Evolutionary conservation across 2,329 filamentous ascomycete genomes (phyloP).

Genomic region (Penicillium italicum): DNA sequence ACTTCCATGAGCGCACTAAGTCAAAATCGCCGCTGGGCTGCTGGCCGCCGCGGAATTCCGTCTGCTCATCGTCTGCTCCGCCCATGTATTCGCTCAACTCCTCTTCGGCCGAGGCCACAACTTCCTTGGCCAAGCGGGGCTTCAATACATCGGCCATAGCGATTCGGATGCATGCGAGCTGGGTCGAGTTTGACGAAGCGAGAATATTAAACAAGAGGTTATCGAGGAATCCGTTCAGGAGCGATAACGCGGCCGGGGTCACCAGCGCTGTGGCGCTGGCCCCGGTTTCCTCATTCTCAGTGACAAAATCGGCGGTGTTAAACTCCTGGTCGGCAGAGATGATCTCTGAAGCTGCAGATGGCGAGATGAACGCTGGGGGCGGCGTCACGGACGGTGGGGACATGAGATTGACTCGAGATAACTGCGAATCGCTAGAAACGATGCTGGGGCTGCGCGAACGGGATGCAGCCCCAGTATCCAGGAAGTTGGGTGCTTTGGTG

Average conservation of each 20-base stretch:
- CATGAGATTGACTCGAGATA: conserved; percentile 45
- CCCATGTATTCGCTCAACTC: conserved; percentile 86
- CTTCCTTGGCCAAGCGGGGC: conserved; percentile 79
- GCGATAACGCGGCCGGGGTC: conserved; percentile 65
- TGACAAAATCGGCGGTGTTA: conserved; percentile 65
- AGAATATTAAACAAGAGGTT: conserved; percentile 89
- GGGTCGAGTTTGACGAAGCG: conserved; percentile 72
- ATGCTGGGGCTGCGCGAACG: conserved; percentile 42
- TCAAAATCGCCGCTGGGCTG: conserved; percentile 67
- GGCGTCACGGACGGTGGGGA: conserved; percentile 71
- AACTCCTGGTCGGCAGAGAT: conserved; percentile 83
- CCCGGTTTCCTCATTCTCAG: conserved; percentile 63
- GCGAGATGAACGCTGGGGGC: conserved; percentile 80
- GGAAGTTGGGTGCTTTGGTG: conserved; percentile 30
- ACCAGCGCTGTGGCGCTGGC: conserved; percentile 68
- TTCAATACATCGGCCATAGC: conserved; percentile 85
- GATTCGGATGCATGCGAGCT: conserved; percentile 69
- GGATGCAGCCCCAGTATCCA: conserved; percentile 29
- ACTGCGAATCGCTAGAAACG: conserved; percentile 38
- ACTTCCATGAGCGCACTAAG: conserved; percentile 89
- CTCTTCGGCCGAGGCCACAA: conserved; percentile 76
- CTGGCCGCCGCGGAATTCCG: conserved; percentile 53
- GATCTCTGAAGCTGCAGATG: conserved; percentile 83
- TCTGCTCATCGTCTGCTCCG: conserved; percentile 70
- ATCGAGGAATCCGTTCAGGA: conserved; percentile 91